Conservation (phyloP, 306 rosid species). For the Rubus idaeus region DNA sequence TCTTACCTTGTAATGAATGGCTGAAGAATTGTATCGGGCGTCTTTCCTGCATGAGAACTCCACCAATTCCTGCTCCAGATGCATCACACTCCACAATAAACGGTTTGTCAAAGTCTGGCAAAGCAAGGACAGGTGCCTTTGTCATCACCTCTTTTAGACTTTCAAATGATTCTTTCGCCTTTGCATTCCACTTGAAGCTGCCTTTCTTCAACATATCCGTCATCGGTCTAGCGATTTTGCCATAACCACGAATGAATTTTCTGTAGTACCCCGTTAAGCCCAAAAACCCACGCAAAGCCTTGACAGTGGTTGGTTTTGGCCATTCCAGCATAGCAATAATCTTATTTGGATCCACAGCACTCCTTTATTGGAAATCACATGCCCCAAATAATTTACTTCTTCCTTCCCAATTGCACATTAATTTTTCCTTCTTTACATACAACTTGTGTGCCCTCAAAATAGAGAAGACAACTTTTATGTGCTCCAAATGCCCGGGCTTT, state of each 20-base stretch:
- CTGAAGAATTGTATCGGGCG: neutral
- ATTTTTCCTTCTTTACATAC: neutral
- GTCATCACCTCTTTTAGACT: neutral
- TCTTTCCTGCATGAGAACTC: neutral
- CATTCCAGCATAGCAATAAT: neutral
- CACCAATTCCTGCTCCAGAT: neutral
- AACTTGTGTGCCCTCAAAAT: neutral
- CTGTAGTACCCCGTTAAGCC: neutral
- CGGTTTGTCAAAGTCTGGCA: neutral
- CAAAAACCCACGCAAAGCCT: neutral
- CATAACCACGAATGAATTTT: neutral
- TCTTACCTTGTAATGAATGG: neutral
- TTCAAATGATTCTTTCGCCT: neutral
- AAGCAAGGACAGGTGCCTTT: neutral
- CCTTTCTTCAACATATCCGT: neutral
- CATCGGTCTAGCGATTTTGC: neutral
- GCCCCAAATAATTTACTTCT: neutral
- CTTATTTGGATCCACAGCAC: neutral
- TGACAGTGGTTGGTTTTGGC: neutral
- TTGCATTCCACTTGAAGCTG: neutral
- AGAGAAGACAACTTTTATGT: neutral
- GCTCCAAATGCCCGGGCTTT: too few species aligned
- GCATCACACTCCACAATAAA: neutral
- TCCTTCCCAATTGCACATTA: neutral
- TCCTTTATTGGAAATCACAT: neutral